Conservation (phyloP, 495 filamentous ascomycete species). For the Neurospora sp. region DNA sequence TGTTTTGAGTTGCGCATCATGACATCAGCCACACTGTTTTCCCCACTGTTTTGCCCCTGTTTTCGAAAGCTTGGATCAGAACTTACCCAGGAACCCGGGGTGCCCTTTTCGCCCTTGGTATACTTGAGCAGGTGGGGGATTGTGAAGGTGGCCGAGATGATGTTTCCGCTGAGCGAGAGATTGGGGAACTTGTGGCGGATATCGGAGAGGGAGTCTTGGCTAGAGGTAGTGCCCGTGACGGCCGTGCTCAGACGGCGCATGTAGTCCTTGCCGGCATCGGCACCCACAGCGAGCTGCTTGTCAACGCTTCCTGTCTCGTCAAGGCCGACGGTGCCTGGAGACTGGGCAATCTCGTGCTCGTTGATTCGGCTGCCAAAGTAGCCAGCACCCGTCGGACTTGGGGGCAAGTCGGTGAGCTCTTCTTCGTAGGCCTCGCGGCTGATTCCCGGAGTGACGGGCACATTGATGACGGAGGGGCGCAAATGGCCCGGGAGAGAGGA, state of each 20-base stretch:
- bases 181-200: conserved; percentile 52
- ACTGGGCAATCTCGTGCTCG: conserved; percentile 18
- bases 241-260: conserved; percentile 53
- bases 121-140: conserved; percentile 68
- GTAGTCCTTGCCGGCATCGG: conserved; percentile 48
- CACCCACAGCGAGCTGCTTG: conserved; percentile 39
- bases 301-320: conserved; percentile 23
- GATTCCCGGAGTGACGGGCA: conserved; percentile 44
- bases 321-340: conserved; percentile 8
- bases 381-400: background rate
- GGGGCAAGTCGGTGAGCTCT: conserved; percentile 8
- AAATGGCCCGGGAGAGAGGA: conserved; percentile 25
- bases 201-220: conserved; percentile 43
- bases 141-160: conserved; percentile 82
- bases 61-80: background rate
- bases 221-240: conserved; percentile 14
- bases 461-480: conserved; percentile 20
- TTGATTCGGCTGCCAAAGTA: conserved; percentile 31
- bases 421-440: conserved; percentile 25
- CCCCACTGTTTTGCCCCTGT: background rate
- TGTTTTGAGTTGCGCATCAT: conserved; percentile 21
- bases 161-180: conserved; percentile 63
- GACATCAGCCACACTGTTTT: conserved; percentile 20
- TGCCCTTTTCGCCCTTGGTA: conserved; percentile 32
- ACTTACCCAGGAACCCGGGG: background rate